phyloP scores from a whole-genome alignment of 306 rosid genomes.

The Gastrolobium bilobum region DNA sequence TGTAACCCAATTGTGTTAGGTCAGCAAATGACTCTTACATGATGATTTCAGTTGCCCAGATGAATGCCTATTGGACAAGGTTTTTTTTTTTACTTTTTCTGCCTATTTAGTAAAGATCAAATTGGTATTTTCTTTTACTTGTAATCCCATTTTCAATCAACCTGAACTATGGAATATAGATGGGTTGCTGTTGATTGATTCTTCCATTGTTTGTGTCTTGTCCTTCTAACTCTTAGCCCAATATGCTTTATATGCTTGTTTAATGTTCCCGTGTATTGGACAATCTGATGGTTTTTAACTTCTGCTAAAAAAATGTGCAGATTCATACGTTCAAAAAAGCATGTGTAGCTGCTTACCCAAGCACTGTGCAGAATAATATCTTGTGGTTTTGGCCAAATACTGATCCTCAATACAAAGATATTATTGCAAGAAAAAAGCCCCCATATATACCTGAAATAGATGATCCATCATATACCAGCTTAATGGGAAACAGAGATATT shows the following conservation, averaged over 20 bases:
- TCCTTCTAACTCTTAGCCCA: neutral
- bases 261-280: constrained; percentile 3
- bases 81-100: too few species aligned
- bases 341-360: constrained; percentile 84
- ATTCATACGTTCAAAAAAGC: constrained; percentile 78
- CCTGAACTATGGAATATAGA: constrained; percentile 5
- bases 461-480: constrained; percentile 70
- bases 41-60: too few species aligned
- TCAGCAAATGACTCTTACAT: too few species aligned
- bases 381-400: constrained; percentile 94
- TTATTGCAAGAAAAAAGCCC: constrained; percentile 65
- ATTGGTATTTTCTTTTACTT: neutral
- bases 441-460: constrained; percentile 79
- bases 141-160: constrained; percentile 4
- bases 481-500: constrained; percentile 80
- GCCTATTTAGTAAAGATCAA: neutral
- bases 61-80: too few species aligned
- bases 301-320: constrained; percentile 58
- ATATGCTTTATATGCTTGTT: constrained; percentile 4
- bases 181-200: constrained; percentile 25
- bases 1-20: too few species aligned
- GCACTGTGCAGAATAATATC: constrained; percentile 75
- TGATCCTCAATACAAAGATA: constrained; percentile 83
- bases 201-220: constrained; percentile 23
- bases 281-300: constrained; percentile 40